Percentiles rank a stretch among this genome's conserved stretches.
Evolutionary conservation across 2,329 filamentous ascomycete genomes (phyloP).

Genomic region (Fusarium bulbicola): DNA sequence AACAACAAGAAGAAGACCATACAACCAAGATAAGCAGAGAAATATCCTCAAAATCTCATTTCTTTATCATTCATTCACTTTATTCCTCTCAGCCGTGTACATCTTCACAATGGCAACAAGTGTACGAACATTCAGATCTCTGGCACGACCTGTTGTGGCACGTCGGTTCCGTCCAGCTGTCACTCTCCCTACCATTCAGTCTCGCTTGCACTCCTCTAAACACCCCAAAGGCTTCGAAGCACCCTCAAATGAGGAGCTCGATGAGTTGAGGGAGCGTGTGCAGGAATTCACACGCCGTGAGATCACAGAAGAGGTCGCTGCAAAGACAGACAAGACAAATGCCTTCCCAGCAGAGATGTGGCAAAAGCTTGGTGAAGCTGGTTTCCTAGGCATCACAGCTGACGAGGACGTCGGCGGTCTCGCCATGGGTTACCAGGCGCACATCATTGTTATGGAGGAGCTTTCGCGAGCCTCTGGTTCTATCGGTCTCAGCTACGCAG

Average conservation of each 20-base stretch:
- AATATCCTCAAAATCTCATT: background rate
- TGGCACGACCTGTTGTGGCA: slow-evolving; percentile 46
- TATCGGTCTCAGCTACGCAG: slow-evolving; percentile 91
- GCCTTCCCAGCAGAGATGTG: slow-evolving; percentile 92
- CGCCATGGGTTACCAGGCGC: slow-evolving; percentile 94
- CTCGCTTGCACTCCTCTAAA: slow-evolving; percentile 63
- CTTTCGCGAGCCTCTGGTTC: slow-evolving; percentile 85
- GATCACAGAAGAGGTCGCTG: slow-evolving; percentile 83
- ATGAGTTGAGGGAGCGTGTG: slow-evolving; percentile 83
- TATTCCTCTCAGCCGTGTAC: background rate
- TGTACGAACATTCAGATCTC: slow-evolving; percentile 50
- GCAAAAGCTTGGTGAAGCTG: slow-evolving; percentile 91
- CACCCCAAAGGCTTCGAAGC: slow-evolving; percentile 71
- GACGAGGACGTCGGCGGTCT: slow-evolving; percentile 92
- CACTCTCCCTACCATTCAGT: slow-evolving; percentile 51
- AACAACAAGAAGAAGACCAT: background rate
- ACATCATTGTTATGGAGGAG: slow-evolving; percentile 96
- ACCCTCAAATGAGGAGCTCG: slow-evolving; percentile 76
- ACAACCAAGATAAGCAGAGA: slow-evolving; percentile 2
- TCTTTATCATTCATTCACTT: background rate
- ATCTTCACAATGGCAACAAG: slow-evolving; percentile 52
- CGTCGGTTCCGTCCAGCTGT: slow-evolving; percentile 37
- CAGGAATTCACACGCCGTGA: slow-evolving; percentile 91
- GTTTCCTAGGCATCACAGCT: slow-evolving; percentile 90
- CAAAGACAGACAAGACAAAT: slow-evolving; percentile 85